phyloP scores from a whole-genome alignment of 805 yeast species.

The Candida nitratophila region DNA sequence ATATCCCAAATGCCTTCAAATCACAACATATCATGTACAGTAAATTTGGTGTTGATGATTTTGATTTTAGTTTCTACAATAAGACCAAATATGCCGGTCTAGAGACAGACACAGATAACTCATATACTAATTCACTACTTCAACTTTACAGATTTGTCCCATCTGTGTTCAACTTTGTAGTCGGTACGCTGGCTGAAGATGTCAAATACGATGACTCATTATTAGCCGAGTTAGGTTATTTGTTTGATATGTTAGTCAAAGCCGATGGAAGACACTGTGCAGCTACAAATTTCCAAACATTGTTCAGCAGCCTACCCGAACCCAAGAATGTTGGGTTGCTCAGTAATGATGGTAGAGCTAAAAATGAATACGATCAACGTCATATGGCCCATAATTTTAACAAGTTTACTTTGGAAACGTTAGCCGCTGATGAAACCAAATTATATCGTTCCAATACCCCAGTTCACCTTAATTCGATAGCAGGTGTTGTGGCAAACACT shows the following conservation, averaged over 20 bases:
- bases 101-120: constrained; percentile 80
- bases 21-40: constrained; percentile 75
- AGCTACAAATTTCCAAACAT: constrained; percentile 68
- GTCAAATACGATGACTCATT: constrained; percentile 42
- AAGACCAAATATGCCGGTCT: constrained; percentile 69
- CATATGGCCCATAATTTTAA: constrained; percentile 46
- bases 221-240: constrained; percentile 76
- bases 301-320: constrained; percentile 40
- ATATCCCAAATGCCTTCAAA: constrained; percentile 68
- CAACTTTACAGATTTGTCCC: constrained; percentile 79
- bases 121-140: constrained; percentile 69
- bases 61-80: constrained; percentile 84
- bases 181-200: constrained; percentile 48
- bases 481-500: constrained; percentile 38
- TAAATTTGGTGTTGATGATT: constrained; percentile 88
- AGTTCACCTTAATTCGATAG: constrained; percentile 19
- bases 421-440: constrained; percentile 42
- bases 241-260: constrained; percentile 85
- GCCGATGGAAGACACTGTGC: constrained; percentile 75
- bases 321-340: constrained; percentile 48
- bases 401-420: constrained; percentile 46
- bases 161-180: constrained; percentile 57
- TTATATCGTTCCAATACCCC: constrained; percentile 19
- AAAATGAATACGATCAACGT: constrained; percentile 38
- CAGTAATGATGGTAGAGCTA: constrained; percentile 38